Base-by-base conservation (phyloP, 768 basidiomycete species). In the Chalciporus chontae region DNA sequence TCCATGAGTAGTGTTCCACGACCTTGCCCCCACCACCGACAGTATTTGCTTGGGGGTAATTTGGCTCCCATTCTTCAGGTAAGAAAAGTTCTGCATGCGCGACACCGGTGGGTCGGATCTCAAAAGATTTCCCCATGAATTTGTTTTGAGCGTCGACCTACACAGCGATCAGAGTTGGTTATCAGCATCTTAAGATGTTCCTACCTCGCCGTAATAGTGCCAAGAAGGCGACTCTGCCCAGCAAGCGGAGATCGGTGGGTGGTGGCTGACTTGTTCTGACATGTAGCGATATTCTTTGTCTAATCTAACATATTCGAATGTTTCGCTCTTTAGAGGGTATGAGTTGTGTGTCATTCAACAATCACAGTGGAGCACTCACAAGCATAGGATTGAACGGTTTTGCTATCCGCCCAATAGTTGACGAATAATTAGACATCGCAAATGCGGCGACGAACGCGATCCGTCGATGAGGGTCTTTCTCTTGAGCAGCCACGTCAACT, bases 371-470 rank as follows among this genome's bases (percentile, higher is more conserved):
- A 36, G 13, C 6, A 74, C 85, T 45, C 52, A 90, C 88, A 48
- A 96, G 80, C 84, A 95, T 90, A 6, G 93, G 94, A 67, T 96
- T 96, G 71, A 96, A 96, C 1, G 94, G 94, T 68, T 97, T 96
- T 11, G 94, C 94, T 55, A 98, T 96, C 32, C 94, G 80, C 4
- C 95, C 94, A 57, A 95, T 90, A 2, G 94, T 98, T 19, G 90
- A 92, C 1, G 90, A 92, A 69, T 98, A 98, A 71, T 97, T 97
- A 24, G 90, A 90, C 92, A 96, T 96, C 3, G 94, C 94, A 67
- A 98, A 98, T 2, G 93, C 94, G 17, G 89, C 92, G 14, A 98
- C 92, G 60, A 84, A 98, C 2, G 93, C 94, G 44, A 96, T 81
- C 3, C 94, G 81, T 47, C 83, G 80, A 40, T 88, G 78, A 1